These are phyloP conservation scores for Chlorella vulgaris DNA, from an alignment of 139 green algal genomes.

Conservation along the genomic window DNA sequence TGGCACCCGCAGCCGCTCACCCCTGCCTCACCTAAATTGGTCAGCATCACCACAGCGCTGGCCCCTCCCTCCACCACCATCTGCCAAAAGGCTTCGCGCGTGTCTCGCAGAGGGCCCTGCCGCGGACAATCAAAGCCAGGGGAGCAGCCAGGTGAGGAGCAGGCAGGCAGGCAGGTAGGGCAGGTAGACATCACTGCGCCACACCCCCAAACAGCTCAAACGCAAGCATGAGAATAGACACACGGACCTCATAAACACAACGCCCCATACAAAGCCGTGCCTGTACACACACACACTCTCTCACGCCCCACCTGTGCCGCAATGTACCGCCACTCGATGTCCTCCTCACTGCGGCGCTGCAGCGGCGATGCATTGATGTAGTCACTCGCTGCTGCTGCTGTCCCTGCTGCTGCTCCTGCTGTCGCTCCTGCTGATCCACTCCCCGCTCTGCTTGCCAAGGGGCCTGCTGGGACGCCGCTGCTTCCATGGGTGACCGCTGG, in stretches of 20 bases:
- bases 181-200: too few species aligned
- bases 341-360: background rate
- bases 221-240: too few species aligned
- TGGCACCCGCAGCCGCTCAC: background rate
- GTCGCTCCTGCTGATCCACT: background rate
- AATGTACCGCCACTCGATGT: slow-evolving; percentile 40
- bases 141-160: slow-evolving; percentile 4
- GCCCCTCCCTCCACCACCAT: slow-evolving; percentile 59
- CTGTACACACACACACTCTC: background rate
- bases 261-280: too few species aligned
- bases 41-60: slow-evolving; percentile 67
- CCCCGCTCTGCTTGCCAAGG: background rate
- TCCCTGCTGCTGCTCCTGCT: background rate
- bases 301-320: slow-evolving; percentile 29
- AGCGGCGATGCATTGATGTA: slow-evolving; percentile 66
- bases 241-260: too few species aligned
- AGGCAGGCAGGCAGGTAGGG: background rate
- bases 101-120: slow-evolving; percentile 66
- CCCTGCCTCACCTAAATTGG: slow-evolving; percentile 37
- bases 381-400: slow-evolving; percentile 6
- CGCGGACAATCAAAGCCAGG: background rate
- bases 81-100: slow-evolving; percentile 66
- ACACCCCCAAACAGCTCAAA: too few species aligned
- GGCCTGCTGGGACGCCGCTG: background rate
- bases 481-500: too few species aligned